Conservation (phyloP, 2,329 filamentous ascomycete genomes). For the Aspergillus sp. region DNA sequence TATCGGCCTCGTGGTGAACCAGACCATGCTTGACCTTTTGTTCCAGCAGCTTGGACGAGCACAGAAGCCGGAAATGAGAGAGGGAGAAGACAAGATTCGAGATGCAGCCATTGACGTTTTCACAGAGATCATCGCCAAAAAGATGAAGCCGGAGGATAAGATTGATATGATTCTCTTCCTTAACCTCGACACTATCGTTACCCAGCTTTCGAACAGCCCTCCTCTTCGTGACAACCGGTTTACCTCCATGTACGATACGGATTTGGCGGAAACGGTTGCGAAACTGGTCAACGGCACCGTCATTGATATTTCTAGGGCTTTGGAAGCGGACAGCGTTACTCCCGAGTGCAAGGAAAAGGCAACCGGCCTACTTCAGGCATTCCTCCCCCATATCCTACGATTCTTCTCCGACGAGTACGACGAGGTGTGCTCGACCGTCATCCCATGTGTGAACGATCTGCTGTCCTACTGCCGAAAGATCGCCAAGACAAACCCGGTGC, state of each 20-base stretch:
- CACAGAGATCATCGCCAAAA: slow-evolving; percentile 94
- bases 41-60: slow-evolving; percentile 82
- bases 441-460: slow-evolving; percentile 87
- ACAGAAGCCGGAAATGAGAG: slow-evolving; percentile 53
- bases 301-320: slow-evolving; percentile 77
- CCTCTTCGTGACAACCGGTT: slow-evolving; percentile 72
- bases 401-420: slow-evolving; percentile 99
- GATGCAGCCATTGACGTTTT: slow-evolving; percentile 92
- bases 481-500: slow-evolving; percentile 54
- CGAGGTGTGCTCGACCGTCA: slow-evolving; percentile 93
- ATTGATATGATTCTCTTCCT: slow-evolving; percentile 89
- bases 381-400: slow-evolving; percentile 79
- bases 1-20: slow-evolving; percentile 87
- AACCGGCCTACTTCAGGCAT: slow-evolving; percentile 74
- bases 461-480: slow-evolving; percentile 85
- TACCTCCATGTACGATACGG: slow-evolving; percentile 86
- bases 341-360: slow-evolving; percentile 67
- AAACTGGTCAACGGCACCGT: slow-evolving; percentile 91
- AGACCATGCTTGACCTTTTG: slow-evolving; percentile 77
- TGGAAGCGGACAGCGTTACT: slow-evolving; percentile 63
- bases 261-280: slow-evolving; percentile 89
- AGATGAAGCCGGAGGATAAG: slow-evolving; percentile 93
- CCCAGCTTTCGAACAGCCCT: slow-evolving; percentile 78
- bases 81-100: slow-evolving; percentile 76
- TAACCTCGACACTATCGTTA: slow-evolving; percentile 78